Evolutionary conservation across 208 protist species (phyloP).

Genomic region (Plasmodiophora brassicae): DNA sequence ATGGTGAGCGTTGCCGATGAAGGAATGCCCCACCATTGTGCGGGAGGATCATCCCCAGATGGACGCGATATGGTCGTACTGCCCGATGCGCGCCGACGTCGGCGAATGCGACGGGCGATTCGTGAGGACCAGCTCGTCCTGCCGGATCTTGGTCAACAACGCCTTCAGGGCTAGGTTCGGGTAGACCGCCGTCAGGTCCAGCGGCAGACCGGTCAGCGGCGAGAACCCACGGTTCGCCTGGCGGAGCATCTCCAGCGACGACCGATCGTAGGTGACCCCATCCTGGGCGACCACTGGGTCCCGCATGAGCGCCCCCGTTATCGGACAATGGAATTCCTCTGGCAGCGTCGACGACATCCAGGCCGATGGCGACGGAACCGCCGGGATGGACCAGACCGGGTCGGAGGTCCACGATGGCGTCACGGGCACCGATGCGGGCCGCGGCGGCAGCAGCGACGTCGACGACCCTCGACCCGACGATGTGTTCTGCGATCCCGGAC

Average conservation of each 20-base stretch:
- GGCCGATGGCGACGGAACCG: background rate
- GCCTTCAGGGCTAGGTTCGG: constrained; percentile 1
- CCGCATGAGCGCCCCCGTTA: background rate
- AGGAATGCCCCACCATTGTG: too few relatives aligned
- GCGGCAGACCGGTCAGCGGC: background rate
- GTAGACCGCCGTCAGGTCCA: background rate
- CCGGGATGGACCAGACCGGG: background rate
- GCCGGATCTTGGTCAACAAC: constrained; percentile 2
- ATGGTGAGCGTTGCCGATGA: too few relatives aligned
- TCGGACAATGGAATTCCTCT: background rate
- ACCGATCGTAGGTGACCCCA: constrained; percentile 5
- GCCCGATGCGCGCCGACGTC: background rate
- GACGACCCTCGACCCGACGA: background rate
- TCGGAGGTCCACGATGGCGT: background rate
- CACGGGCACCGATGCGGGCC: background rate
- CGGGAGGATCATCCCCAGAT: background rate
- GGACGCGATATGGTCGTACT: background rate
- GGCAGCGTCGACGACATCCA: constrained; percentile 5
- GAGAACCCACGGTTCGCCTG: background rate
- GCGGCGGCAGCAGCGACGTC: background rate
- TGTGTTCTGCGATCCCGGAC: too few relatives aligned
- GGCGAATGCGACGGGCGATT: background rate
- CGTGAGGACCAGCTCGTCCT: background rate
- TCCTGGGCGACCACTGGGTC: background rate
- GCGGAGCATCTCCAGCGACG: background rate